Evolutionary conservation across 441 rosid genomes (phyloP), one percentile per base, ranked within the genome.

Genomic region (Macaranga tanarius): DNA sequence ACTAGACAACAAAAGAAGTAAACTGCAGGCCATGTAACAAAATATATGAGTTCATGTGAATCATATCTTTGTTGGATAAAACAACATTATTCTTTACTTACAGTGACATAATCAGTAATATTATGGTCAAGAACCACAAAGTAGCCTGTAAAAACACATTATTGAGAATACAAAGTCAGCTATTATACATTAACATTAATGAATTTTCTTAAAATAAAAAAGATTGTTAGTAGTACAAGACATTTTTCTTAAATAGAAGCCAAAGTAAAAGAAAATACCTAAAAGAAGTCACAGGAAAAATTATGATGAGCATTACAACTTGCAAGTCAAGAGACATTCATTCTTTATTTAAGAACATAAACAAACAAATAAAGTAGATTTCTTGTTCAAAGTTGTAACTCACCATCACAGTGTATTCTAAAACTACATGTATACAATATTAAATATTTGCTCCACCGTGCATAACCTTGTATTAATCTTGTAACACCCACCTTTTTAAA

Each of bases 121-220:
- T 93, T 95, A 86, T 92, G 99, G 78, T 95, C 99, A 59, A 93
- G 93, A 79, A 95, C 98, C 85, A 95, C 99, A 97, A 61, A 95
- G 92, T 77, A 95, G 96, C 92, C 99, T 93, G 84, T 71, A 72
- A 76, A 76, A 77, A 44, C 34, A 42, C 7, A 55, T 16, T 7
- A n/a, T n/a, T n/a, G n/a, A n/a, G n/a, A n/a, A n/a, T n/a, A n/a
- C n/a, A n/a, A n/a, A n/a, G n/a, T n/a, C n/a, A n/a, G n/a, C n/a
- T n/a, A n/a, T n/a, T n/a, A n/a, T n/a, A n/a, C n/a, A n/a, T n/a
- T n/a, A n/a, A n/a, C n/a, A n/a, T n/a, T n/a, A n/a, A n/a, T n/a
- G n/a, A n/a, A n/a, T n/a, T n/a, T n/a, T n/a, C n/a, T n/a, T n/a
- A n/a, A n/a, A n/a, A n/a, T n/a, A n/a, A n/a, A n/a, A n/a, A n/a